A percentile compares a stretch with the other conserved stretches of the same genome.
Conservation (phyloP, 768 basidiomycete species). For the Serendipita indica region DNA sequence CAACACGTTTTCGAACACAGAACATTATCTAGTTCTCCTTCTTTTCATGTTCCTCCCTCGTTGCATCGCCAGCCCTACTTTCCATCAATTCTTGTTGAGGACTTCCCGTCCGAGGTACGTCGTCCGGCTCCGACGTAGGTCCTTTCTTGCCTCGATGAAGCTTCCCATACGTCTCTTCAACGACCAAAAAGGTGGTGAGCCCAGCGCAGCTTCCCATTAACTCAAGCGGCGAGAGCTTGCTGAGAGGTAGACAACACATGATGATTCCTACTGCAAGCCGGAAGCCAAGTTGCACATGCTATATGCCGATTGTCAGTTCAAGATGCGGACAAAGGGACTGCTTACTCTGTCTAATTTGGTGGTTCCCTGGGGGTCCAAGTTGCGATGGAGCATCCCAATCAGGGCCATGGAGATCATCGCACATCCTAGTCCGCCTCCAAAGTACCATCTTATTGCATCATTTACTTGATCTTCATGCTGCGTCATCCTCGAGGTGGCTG, state of each 20-base stretch:
- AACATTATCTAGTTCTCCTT: no score
- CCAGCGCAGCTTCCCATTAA: constrained; percentile 4
- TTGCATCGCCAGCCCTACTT: no score
- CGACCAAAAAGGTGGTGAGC: background rate
- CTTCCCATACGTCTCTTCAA: constrained; percentile 5
- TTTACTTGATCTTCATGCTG: constrained; percentile 13
- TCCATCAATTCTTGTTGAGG: no score
- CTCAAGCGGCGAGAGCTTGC: background rate
- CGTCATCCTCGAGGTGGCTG: constrained; percentile 17
- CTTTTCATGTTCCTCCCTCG: no score
- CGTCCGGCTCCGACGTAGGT: no score
- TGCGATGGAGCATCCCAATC: background rate
- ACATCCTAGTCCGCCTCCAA: constrained; percentile 18
- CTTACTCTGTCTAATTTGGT: constrained; percentile 1
- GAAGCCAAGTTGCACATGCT: background rate
- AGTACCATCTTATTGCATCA: constrained; percentile 17
- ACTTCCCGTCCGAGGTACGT: no score
- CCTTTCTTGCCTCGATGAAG: background rate
- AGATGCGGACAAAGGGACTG: no score
- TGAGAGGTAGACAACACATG: background rate
- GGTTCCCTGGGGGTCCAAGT: background rate
- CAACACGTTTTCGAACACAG: no score
- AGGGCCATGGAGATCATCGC: constrained; percentile 15
- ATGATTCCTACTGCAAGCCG: background rate
- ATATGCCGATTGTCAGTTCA: background rate